phyloP scores from a whole-genome alignment of 805 yeast genomes.

The Wickerhamiella nectarea region DNA sequence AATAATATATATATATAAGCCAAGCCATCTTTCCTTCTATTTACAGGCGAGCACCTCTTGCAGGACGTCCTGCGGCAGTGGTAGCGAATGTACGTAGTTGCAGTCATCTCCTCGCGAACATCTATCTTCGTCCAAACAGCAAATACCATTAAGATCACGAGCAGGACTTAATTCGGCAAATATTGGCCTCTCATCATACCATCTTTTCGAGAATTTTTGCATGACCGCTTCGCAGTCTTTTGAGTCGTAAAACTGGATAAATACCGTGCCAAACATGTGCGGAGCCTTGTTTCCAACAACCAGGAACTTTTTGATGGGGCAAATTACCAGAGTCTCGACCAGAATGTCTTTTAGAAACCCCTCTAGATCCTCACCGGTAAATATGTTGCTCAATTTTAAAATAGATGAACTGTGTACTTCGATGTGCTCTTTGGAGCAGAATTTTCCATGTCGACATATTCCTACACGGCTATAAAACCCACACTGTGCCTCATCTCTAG shows the following conservation, averaged over 20 bases:
- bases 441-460: conserved; percentile 84
- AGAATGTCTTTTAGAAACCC: conserved; percentile 59
- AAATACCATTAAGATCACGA: conserved; percentile 50
- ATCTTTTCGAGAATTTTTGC: conserved; percentile 52
- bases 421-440: conserved; percentile 56
- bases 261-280: conserved; percentile 78
- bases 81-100: conserved; percentile 69
- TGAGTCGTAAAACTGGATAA: conserved; percentile 43
- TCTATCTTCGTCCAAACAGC: conserved; percentile 52
- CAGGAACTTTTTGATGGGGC: conserved; percentile 44
- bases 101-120: conserved; percentile 78
- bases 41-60: conserved; percentile 27
- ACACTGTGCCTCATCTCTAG: conserved; percentile 3
- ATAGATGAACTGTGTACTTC: conserved; percentile 55
- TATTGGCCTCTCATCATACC: conserved; percentile 72
- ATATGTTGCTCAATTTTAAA: conserved; percentile 49
- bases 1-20: not conserved
- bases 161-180: conserved; percentile 72
- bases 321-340: conserved; percentile 39
- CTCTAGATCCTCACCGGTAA: conserved; percentile 30
- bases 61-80: conserved; percentile 36
- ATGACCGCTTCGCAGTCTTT: conserved; percentile 49
- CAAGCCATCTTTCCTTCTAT: no score
- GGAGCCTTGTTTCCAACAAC: conserved; percentile 75
- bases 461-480: conserved; percentile 72